Conservation (phyloP, 148 eudicot genomes). For the Vaccinium vitisidaea region DNA sequence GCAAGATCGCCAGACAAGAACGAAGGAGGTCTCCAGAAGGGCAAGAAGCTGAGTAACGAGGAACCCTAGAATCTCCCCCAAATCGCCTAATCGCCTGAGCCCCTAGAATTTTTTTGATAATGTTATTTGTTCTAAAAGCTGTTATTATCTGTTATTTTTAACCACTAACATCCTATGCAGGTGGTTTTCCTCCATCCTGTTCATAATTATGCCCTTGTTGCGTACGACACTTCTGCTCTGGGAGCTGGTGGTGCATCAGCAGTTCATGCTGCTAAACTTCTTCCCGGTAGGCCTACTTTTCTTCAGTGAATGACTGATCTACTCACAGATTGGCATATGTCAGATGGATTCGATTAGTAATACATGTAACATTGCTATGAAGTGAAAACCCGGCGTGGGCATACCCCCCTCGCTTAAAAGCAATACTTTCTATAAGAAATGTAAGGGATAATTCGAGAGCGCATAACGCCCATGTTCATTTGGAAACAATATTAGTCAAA, state of each 20-base stretch:
- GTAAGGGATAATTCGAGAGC: background rate
- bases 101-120: too few relatives aligned
- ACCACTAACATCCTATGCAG: slow-evolving; percentile 36
- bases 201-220: slow-evolving; percentile 91
- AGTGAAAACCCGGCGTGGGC: background rate
- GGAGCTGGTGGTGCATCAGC: slow-evolving; percentile 78
- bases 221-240: slow-evolving; percentile 85
- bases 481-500: background rate
- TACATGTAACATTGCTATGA: background rate
- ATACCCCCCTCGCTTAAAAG: background rate
- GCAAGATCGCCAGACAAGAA: too few relatives aligned
- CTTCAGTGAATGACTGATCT: slow-evolving; percentile 63
- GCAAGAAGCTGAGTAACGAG: too few relatives aligned
- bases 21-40: too few relatives aligned
- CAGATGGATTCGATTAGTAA: background rate
- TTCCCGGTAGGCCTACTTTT: slow-evolving; percentile 54
- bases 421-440: background rate
- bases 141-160: slow-evolving; percentile 9
- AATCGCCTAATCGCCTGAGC: too few relatives aligned
- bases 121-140: background rate
- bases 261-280: slow-evolving; percentile 90
- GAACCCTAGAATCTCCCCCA: too few relatives aligned
- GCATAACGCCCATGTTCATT: background rate
- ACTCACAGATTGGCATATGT: background rate
- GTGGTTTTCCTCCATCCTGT: slow-evolving; percentile 96